Evolutionary conservation across 2,329 filamentous ascomycete genomes (phyloP), one percentile per base, ranked within the genome.

Genomic region (Trichoderma gracile): DNA sequence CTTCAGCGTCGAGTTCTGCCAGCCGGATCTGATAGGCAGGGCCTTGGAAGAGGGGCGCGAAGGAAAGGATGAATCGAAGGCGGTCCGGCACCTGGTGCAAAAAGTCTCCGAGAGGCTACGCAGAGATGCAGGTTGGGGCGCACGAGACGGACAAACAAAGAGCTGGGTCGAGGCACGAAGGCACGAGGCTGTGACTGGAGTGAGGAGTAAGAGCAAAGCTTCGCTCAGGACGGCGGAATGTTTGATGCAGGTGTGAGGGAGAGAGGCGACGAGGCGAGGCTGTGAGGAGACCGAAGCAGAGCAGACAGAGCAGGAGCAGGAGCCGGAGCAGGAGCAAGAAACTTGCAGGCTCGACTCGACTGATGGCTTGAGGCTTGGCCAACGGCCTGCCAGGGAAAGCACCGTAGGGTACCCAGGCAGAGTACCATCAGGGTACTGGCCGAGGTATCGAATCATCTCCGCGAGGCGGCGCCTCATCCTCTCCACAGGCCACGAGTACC

Each of bases 51-150:
- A 56, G 49, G 27, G 52, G 42, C 43, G 52, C 33, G n/a, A 5
- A 52, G 23, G 23, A 33, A 17, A 33, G 27, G 42, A 38, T 38
- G 33, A 40, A 30, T 46, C 42, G 59, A 38, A 25, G 27, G 56
- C 30, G 17, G 43, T 33, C 27, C n/a, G 50, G 19, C 42, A 21
- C 30, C 45, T 59, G 56, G 56, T 40, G 10, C 27, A 8, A 62
- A 61, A 61, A 61, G 58, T 61, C 58, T 61, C 58, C 58, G 58
- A 62, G 59, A 15, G 57, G 38, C 23, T 40, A 54, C 59, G 59
- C 59, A 45, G 43, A 52, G 52, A 30, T n/a, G 49, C 49, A 42
- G 59, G 40, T 33, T 62, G 59, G 58, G 59, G 59, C 25, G 59
- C 49, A 54, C 49, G 49, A 54, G 14, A 30, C 46, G 33, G 33